Percentiles rank a stretch among this genome's conserved stretches.
Conservation (phyloP, 805 yeast genomes). For the Hanseniaspora guilliermondii region DNA sequence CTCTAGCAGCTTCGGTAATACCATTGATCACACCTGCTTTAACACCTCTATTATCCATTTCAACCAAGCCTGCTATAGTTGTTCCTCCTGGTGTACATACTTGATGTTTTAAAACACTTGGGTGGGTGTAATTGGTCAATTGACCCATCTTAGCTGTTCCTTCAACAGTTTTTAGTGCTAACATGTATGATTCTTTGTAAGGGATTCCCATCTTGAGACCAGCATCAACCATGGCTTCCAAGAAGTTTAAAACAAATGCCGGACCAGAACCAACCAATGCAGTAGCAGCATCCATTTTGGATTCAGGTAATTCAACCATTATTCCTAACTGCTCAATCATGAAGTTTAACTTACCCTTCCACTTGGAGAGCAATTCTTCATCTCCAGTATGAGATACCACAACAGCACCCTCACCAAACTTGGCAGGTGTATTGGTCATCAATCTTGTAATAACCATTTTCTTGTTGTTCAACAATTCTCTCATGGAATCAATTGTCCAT, state of each 20-base stretch:
- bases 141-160: slow-evolving; percentile 89
- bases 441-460: slow-evolving; percentile 52
- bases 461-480: slow-evolving; percentile 19
- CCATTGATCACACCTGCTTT: slow-evolving; percentile 81
- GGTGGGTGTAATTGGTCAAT: slow-evolving; percentile 62
- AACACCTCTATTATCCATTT: slow-evolving; percentile 82
- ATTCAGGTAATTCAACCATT: slow-evolving; percentile 58
- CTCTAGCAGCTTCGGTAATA: slow-evolving; percentile 80
- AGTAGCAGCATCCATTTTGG: slow-evolving; percentile 92
- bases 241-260: slow-evolving; percentile 77
- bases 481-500: slow-evolving; percentile 62
- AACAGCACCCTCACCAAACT: slow-evolving; percentile 87
- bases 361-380: slow-evolving; percentile 33
- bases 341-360: slow-evolving; percentile 23
- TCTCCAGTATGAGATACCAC: slow-evolving; percentile 61
- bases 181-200: slow-evolving; percentile 61
- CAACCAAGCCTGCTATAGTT: slow-evolving; percentile 87
- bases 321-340: slow-evolving; percentile 7
- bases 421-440: slow-evolving; percentile 97
- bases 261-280: slow-evolving; percentile 94
- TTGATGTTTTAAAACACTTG: slow-evolving; percentile 72
- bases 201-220: slow-evolving; percentile 93
- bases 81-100: slow-evolving; percentile 98
- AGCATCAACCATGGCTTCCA: slow-evolving; percentile 88
- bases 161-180: slow-evolving; percentile 87